Percentiles rank a stretch among this genome's conserved stretches.
phyloP scores from a whole-genome alignment of 495 filamentous ascomycete genomes.

The Podospora pseudocomata region DNA sequence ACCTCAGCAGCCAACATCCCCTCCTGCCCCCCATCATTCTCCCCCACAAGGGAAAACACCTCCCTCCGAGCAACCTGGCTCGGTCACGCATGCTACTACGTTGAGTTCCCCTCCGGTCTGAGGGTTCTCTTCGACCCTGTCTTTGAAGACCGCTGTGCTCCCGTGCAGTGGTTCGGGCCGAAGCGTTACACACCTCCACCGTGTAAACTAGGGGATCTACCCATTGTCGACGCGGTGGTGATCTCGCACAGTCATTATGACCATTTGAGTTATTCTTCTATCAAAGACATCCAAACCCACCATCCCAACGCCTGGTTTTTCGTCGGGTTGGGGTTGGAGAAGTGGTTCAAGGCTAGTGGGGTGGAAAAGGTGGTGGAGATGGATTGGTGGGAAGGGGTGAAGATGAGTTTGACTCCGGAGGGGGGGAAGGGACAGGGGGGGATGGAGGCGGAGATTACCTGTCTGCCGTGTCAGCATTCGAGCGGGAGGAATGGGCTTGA shows the following conservation, averaged over 20 bases:
- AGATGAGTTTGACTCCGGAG: conserved; percentile 56
- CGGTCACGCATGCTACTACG: conserved; percentile 90
- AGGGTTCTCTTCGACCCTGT: conserved; percentile 95
- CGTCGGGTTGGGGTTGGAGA: conserved; percentile 79
- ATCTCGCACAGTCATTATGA: conserved; percentile 96
- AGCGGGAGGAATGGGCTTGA: conserved; percentile 67
- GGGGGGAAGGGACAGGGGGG: conserved; percentile 30
- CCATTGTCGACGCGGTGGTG: conserved; percentile 79
- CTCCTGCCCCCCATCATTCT: conserved; percentile 65
- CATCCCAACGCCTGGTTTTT: conserved; percentile 86
- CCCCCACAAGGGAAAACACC: conserved; percentile 53
- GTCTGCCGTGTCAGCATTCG: conserved; percentile 82
- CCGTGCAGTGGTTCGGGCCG: conserved; percentile 66
- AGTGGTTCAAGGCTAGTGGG: conserved; percentile 72
- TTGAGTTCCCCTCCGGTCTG: conserved; percentile 85
- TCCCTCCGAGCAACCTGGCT: conserved; percentile 88
- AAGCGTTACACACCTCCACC: conserved; percentile 79
- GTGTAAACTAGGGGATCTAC: conserved; percentile 75
- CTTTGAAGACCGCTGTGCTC: conserved; percentile 82
- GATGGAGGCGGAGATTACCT: conserved; percentile 74
- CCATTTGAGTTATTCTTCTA: conserved; percentile 74
- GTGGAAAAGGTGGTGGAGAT: conserved; percentile 77
- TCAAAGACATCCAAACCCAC: conserved; percentile 63
- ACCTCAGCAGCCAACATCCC: conserved; percentile 51
- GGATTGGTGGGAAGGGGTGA: conserved; percentile 92